Base-by-base conservation (phyloP, 257 asterid genomes). In the Capsicum rhomboideum region DNA sequence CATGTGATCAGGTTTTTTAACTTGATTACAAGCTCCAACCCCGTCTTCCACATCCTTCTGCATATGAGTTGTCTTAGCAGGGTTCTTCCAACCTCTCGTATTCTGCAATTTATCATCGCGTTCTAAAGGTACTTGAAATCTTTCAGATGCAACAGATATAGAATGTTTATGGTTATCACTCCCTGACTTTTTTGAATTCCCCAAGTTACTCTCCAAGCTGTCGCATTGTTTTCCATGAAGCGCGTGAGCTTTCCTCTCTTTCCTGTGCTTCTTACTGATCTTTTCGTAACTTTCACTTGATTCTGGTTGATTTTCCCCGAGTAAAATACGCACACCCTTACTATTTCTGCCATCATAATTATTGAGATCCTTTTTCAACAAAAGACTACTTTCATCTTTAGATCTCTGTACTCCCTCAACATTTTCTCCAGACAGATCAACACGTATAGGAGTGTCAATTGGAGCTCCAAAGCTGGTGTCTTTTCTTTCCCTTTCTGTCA, bases 401-500 rank as follows among this genome's bases (percentile, higher is more conserved):
- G 87, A 84, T 52, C 82, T 86, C 80, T 84, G 90, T 72, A 80
- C 82, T 66, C 84, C 88, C 86, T 74, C 90, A 83, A 84, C 87
- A 83, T 84, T 86, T 52, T 61, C 84, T 71, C 44, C 77, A 59
- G 79, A 78, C 42, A 53, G 82, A 6, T 84, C 84, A 80, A 37
- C 89, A 50, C 78, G 86, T 26, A 63, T 85, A 31, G 56, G 13
- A 58, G 55, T 21, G 84, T 52, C 90, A 53, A 55, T 79, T 34
- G 82, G 83, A 69, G 58, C 66, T 59, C 68, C 88, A 74, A 85
- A 28, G 78, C 74, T 85, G 26, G 31, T 52, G 83, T 58, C 84
- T 87, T 88, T 85, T 88, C 93, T 91, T 90, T 89, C 92, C 88
- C 91, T 88, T 82, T 79, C 89, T 44, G 86, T 82, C 75, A 29